Percentiles rank a stretch among this genome's conserved stretches.
Conservation (phyloP, 352 stramenopile species). For the Pythium aphanidermatum region DNA sequence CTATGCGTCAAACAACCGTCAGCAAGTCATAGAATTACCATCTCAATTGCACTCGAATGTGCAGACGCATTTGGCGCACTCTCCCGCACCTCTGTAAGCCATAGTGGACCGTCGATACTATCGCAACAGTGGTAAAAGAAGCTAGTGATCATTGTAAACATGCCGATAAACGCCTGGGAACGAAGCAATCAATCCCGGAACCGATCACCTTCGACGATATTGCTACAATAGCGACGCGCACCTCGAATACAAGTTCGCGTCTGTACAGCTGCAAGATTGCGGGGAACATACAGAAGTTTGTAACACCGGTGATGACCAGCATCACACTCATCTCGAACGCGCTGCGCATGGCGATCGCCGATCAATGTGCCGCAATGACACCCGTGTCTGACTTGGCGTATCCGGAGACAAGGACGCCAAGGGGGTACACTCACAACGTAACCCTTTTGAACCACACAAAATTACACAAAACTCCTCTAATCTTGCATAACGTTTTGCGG, state of each 20-base stretch:
- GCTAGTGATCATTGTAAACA: conserved; percentile 75
- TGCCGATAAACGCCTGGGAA: conserved; percentile 60
- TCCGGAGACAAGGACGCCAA: too few relatives aligned
- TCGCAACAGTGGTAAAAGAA: conserved; percentile 78
- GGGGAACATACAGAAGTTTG: conserved; percentile 77
- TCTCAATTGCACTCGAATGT: too few relatives aligned
- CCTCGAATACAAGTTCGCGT: conserved; percentile 67
- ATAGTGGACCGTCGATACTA: conserved; percentile 66
- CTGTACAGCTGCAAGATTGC: conserved; percentile 52
- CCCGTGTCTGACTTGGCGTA: too few relatives aligned
- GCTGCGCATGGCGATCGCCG: conserved; percentile 57
- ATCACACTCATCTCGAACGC: conserved; percentile 63
- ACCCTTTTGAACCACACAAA: too few relatives aligned
- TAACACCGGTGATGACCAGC: conserved; percentile 64
- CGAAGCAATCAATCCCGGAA: background rate
- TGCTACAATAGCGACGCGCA: conserved; percentile 14
- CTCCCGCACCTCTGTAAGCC: conserved; percentile 59
- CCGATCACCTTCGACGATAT: background rate
- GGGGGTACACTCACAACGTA: too few relatives aligned
- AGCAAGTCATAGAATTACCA: too few relatives aligned
- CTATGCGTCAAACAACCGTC: conserved; percentile 22
- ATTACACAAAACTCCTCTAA: background rate
- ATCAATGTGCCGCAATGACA: too few relatives aligned
- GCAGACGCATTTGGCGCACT: too few relatives aligned
- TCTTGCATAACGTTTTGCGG: background rate